phyloP scores from a whole-genome alignment of 192 early-diverging fungal species.

The Entomortierella parvispora region DNA sequence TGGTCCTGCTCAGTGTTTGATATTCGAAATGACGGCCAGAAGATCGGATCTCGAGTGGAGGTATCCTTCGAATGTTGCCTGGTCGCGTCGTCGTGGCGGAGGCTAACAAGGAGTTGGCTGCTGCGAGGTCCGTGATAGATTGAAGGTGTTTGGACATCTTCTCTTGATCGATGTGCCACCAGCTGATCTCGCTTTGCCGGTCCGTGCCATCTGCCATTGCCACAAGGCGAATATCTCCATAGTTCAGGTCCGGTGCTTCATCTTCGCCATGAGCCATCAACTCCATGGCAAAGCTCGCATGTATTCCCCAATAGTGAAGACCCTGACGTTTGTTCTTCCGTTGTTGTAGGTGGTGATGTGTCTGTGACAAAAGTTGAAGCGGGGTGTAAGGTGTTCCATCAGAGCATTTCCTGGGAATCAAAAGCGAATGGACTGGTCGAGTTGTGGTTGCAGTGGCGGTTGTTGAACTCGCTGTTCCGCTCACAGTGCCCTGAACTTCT shows the following conservation, averaged over 20 bases:
- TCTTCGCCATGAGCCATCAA: background rate
- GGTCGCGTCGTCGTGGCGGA: background rate
- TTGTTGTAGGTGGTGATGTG: background rate
- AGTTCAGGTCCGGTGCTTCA: background rate
- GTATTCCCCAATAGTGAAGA: conserved; percentile 39
- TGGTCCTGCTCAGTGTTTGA: conserved; percentile 4
- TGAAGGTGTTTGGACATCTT: background rate
- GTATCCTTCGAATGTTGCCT: background rate
- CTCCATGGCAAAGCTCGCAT: conserved; percentile 21
- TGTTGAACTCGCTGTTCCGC: no score
- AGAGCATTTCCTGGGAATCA: no score
- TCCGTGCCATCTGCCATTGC: conserved; percentile 22
- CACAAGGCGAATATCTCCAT: conserved; percentile 22
- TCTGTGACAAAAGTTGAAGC: background rate
- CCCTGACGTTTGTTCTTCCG: background rate
- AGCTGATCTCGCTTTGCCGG: conserved; percentile 21
- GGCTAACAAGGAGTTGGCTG: background rate
- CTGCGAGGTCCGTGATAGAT: background rate
- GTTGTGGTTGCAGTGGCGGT: no score
- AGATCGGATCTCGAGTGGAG: background rate
- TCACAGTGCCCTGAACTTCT: no score
- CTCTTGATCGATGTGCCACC: conserved; percentile 20
- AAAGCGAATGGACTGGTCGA: background rate
- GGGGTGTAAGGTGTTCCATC: background rate
- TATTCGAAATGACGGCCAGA: conserved; percentile 15